A percentile compares a stretch with the other conserved stretches of the same genome.
Evolutionary conservation across 108 stramenopile species (phyloP).

Genomic region (Fistulifera solaris): DNA sequence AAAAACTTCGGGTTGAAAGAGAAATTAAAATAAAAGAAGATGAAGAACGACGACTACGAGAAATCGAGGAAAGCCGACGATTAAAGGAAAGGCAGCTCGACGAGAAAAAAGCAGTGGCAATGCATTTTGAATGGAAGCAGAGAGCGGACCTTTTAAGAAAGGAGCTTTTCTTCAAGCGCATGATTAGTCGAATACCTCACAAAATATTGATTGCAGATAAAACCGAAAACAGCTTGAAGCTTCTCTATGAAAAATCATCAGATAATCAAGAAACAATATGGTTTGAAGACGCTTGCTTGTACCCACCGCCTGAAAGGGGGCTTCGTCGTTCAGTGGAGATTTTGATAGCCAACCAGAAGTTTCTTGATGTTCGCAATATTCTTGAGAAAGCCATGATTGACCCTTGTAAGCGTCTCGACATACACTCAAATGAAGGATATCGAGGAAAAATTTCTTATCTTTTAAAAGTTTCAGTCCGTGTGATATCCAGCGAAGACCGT

Average conservation of each 20-base stretch:
- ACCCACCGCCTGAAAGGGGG: too few species aligned
- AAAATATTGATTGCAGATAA: too few species aligned
- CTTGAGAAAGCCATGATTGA: constrained; percentile 30
- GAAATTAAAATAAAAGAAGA: constrained; percentile 1
- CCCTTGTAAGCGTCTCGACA: constrained; percentile 64
- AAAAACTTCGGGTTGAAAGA: background rate
- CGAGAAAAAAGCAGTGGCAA: constrained; percentile 34
- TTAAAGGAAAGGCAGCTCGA: background rate
- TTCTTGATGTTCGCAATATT: too few species aligned
- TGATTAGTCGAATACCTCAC: too few species aligned
- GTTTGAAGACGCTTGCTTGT: too few species aligned
- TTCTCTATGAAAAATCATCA: too few species aligned
- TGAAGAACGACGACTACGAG: background rate
- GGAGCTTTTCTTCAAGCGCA: too few species aligned
- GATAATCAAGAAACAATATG: too few species aligned
- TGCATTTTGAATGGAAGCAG: constrained; percentile 20
- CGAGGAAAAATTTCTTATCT: constrained; percentile 54
- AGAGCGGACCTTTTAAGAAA: too few species aligned
- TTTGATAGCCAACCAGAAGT: too few species aligned
- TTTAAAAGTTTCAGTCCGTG: constrained; percentile 46
- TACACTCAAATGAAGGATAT: constrained; percentile 62
- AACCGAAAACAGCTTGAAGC: too few species aligned
- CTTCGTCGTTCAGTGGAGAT: too few species aligned
- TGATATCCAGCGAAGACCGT: constrained; percentile 63
- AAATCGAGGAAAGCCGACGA: background rate